A percentile compares a stretch with the other conserved stretches of the same genome.
Conservation (phyloP, 371 early-diverging fungal species). For the Mucor velutinosus region DNA sequence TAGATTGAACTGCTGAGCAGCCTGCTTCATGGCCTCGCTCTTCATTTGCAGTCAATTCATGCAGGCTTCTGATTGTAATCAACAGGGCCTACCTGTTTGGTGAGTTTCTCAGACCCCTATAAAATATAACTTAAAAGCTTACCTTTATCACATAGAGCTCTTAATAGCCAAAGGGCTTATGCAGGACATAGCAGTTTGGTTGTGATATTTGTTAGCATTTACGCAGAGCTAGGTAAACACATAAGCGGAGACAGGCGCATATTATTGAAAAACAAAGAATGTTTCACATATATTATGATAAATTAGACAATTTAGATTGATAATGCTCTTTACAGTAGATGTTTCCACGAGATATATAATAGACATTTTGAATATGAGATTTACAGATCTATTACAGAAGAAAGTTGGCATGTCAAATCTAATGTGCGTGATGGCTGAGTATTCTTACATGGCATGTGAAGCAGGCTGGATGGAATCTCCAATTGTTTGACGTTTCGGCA, state of each 20-base stretch:
- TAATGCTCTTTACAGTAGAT: not conserved
- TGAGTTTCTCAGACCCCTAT: too few relatives aligned
- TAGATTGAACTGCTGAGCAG: too few relatives aligned
- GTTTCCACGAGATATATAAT: not conserved
- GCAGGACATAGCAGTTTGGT: not conserved
- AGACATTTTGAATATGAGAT: not conserved
- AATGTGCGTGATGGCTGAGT: not conserved
- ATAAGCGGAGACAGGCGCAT: not conserved
- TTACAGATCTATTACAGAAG: not conserved
- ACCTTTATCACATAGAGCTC: too few relatives aligned
- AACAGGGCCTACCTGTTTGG: too few relatives aligned
- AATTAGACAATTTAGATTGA: not conserved
- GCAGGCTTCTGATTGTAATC: too few relatives aligned
- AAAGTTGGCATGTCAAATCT: not conserved
- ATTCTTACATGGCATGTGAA: slow-evolving; percentile 37
- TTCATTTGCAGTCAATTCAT: too few relatives aligned
- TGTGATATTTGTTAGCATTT: not conserved
- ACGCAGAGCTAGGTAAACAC: not conserved
- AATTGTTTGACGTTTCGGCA: slow-evolving; percentile 73
- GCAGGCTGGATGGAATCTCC: slow-evolving; percentile 48
- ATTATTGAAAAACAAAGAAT: not conserved
- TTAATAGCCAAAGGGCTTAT: too few relatives aligned
- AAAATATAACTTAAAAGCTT: too few relatives aligned
- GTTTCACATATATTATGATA: not conserved
- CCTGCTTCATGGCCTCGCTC: too few relatives aligned